A percentile compares a stretch with the other conserved stretches of the same genome.
Conservation (phyloP, 2,329 filamentous ascomycete genomes). For the Tolypocladium nubicola region DNA sequence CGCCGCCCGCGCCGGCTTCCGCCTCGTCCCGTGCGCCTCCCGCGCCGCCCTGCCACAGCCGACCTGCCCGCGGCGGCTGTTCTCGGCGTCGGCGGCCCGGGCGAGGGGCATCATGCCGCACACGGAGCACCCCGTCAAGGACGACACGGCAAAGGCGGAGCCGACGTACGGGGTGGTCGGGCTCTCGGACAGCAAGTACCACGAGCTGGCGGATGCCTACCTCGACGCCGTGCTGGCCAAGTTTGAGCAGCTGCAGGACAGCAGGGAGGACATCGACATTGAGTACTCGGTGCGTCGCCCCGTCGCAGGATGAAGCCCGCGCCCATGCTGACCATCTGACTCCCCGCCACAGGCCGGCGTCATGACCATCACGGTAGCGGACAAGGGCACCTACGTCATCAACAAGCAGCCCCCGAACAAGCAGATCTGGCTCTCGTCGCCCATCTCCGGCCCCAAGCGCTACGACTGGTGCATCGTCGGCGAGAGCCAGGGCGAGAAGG, state of each 20-base stretch:
- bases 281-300: constrained; percentile 68
- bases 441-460: constrained; percentile 81
- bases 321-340: constrained; percentile 1
- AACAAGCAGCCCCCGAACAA: constrained; percentile 99
- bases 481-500: constrained; percentile 64
- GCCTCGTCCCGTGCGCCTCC: constrained; percentile 6
- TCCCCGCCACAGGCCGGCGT: constrained; percentile 60
- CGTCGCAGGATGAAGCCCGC: not conserved
- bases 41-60: not conserved
- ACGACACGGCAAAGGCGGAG: constrained; percentile 24
- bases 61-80: constrained; percentile 12
- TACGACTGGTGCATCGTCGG: constrained; percentile 77
- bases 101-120: constrained; percentile 48
- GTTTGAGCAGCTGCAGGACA: constrained; percentile 68
- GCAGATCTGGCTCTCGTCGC: constrained; percentile 93
- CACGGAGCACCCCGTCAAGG: constrained; percentile 40
- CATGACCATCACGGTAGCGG: constrained; percentile 60
- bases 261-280: constrained; percentile 66
- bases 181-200: constrained; percentile 62
- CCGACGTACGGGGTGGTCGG: constrained; percentile 43
- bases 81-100: constrained; percentile 18
- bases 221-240: constrained; percentile 46
- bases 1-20: constrained; percentile 11
- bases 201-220: constrained; percentile 66
- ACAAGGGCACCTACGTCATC: constrained; percentile 75